Evolutionary conservation across 305 asterid genomes (phyloP), one percentile per base, ranked within the genome.

Genomic region (Fraxinus paxiana): DNA sequence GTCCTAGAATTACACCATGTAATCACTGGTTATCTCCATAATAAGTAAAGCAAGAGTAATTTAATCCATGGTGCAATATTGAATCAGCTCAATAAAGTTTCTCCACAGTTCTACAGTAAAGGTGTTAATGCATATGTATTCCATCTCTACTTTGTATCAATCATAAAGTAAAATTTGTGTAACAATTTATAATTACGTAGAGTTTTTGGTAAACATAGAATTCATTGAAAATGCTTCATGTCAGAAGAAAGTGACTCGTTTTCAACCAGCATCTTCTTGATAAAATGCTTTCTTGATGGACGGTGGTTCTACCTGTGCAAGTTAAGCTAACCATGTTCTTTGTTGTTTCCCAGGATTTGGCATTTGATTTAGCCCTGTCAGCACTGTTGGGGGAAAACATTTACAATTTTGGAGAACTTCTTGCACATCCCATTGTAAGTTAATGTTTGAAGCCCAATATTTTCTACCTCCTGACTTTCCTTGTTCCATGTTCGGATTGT

Each of bases 401-500:
- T 82, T 95, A 93, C 93, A 95, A 95, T 90, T 95, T 95, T 71
- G 98, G 98, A 9, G 98, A 95, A 92, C 91, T 95, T 76, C 98
- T 95, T 85, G 98, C 98, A 17, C 98, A 95, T 88, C 98, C 98
- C 51, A 93, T 95, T 82, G 98, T 95, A 89, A 92, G 96, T 88
- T 33, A 22, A 20, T 86, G 75, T 28, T 65, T 65, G 73, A 26
- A 65, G 1, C 73, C 18, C 8, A 9, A 17, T 26, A 3, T 26
- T 65, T 65, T 26, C 35, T 65, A 9, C 35, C 35, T 65, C 73
- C 35, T 12, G 70, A 6, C 15, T 59, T 59, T 22, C 28, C 15
- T 18, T 65, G 30, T 24, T 65, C 6, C 37, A 26, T 24, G 8
- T 65, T 10, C 1, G 18, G 13, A 12, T 26, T 26, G 73, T 65